Conservation (phyloP, 495 filamentous ascomycete genomes). For the Penicillium paradoxum region DNA sequence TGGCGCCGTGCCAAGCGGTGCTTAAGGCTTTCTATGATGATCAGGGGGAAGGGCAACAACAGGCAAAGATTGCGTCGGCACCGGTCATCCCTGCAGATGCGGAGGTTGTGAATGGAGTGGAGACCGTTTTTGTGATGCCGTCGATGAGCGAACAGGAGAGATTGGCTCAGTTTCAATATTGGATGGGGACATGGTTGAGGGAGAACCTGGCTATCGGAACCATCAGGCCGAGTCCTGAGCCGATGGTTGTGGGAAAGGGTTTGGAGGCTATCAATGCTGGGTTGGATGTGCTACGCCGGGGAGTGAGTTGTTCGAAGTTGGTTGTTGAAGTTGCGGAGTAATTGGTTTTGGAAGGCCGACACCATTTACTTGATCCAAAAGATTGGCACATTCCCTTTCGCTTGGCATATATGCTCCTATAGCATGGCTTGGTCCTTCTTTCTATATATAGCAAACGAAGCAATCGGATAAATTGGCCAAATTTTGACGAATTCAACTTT, state of each 20-base stretch:
- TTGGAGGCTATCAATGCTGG: conserved; percentile 39
- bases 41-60: conserved; percentile 3
- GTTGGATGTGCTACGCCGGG: conserved; percentile 35
- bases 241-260: conserved; percentile 40
- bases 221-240: conserved; percentile 43
- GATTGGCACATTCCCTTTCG: no score
- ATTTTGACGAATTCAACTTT: no score
- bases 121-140: conserved; percentile 37
- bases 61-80: conserved; percentile 39
- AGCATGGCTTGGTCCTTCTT: no score
- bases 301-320: conserved; percentile 48
- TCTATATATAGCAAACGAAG: no score
- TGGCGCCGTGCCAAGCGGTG: conserved; percentile 32
- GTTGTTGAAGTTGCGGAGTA: conserved; percentile 38
- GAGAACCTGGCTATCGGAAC: conserved; percentile 34
- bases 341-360: not conserved
- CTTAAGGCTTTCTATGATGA: conserved; percentile 29
- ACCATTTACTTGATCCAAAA: not conserved
- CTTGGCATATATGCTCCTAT: no score
- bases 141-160: conserved; percentile 30
- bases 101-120: conserved; percentile 31
- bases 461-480: no score
- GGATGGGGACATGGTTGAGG: conserved; percentile 41
- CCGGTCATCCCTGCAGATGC: conserved; percentile 25
- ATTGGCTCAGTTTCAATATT: conserved; percentile 32